Evolutionary conservation across 768 basidiomycete genomes (phyloP).

Genomic region (Cubamyces lactineus): DNA sequence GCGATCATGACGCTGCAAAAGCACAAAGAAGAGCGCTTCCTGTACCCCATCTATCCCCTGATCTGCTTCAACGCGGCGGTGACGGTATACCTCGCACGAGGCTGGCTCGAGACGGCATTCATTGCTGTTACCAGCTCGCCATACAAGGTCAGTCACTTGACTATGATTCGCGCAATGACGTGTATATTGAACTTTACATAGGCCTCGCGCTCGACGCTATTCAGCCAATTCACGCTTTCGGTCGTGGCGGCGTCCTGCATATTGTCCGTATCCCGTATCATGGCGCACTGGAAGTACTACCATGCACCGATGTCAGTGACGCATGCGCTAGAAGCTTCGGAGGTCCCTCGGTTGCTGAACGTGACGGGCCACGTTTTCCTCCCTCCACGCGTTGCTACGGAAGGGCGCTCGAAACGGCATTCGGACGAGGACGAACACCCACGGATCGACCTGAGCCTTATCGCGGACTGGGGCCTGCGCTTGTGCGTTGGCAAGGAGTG

Average conservation of each 20-base stretch:
- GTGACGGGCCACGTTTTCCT: constrained; percentile 63
- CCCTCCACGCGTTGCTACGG: constrained; percentile 37
- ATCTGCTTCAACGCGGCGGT: constrained; percentile 94
- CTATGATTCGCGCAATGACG: neutral
- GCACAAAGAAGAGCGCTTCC: constrained; percentile 99
- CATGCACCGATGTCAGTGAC: constrained; percentile 81
- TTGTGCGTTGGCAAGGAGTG: constrained; percentile 95
- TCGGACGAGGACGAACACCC: constrained; percentile 40
- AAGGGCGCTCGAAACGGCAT: constrained; percentile 26
- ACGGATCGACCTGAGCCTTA: constrained; percentile 66
- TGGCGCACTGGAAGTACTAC: constrained; percentile 88
- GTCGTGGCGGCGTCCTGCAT: constrained; percentile 67
- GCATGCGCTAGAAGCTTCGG: constrained; percentile 70
- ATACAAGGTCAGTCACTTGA: constrained; percentile 65
- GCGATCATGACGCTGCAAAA: constrained; percentile 77
- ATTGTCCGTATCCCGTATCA: constrained; percentile 77
- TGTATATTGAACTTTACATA: constrained; percentile 36
- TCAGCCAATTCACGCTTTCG: constrained; percentile 74
- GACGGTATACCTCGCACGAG: constrained; percentile 80
- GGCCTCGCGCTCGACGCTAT: constrained; percentile 78
- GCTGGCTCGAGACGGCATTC: constrained; percentile 82
- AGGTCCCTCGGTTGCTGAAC: constrained; percentile 84
- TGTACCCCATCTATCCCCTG: constrained; percentile 92
- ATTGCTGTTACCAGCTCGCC: constrained; percentile 80
- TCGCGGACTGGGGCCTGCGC: constrained; percentile 70